Evolutionary conservation across 2,329 filamentous ascomycete genomes (phyloP).

Genomic region (Diplodia seriata): DNA sequence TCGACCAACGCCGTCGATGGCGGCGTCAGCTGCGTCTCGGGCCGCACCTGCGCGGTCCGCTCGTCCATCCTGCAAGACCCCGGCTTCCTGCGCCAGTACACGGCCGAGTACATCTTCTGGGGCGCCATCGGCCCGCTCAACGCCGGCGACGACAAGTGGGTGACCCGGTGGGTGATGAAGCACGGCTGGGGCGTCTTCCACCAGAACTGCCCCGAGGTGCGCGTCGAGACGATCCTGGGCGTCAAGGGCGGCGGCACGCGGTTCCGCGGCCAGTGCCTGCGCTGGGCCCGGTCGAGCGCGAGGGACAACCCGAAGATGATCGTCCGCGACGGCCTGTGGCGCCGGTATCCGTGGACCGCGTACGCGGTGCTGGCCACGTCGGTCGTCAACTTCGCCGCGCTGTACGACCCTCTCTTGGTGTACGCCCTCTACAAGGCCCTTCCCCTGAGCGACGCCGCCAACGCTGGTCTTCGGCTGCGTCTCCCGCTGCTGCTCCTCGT

Average conservation of each 20-base stretch:
- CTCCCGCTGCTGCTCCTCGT: slow-evolving; percentile 37
- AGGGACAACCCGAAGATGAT: slow-evolving; percentile 35
- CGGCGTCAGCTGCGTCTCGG: slow-evolving; percentile 45
- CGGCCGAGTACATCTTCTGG: slow-evolving; percentile 38
- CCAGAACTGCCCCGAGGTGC: slow-evolving; percentile 58
- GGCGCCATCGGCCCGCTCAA: slow-evolving; percentile 33
- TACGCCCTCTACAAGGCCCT: slow-evolving; percentile 41
- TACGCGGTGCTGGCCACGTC: slow-evolving; percentile 64
- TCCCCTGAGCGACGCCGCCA: slow-evolving; percentile 19
- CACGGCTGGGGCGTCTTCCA: slow-evolving; percentile 59
- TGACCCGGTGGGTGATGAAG: slow-evolving; percentile 60
- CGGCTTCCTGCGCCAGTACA: slow-evolving; percentile 37
- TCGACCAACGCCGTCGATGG: slow-evolving; percentile 44
- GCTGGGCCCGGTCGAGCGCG: slow-evolving; percentile 37
- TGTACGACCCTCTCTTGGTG: slow-evolving; percentile 59
- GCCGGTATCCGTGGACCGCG: slow-evolving; percentile 58
- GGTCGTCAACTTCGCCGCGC: slow-evolving; percentile 63
- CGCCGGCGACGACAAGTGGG: slow-evolving; percentile 52
- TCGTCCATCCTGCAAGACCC: slow-evolving; percentile 38
- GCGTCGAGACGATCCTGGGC: slow-evolving; percentile 58
- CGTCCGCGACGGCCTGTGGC: slow-evolving; percentile 51
- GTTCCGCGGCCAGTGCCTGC: slow-evolving; percentile 38
- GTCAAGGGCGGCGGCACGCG: slow-evolving; percentile 34
- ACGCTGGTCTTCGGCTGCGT: neutral
- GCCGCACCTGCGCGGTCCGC: slow-evolving; percentile 41